Percentiles rank a stretch among this genome's conserved stretches.
These are phyloP conservation scores for Candida krabiensis DNA, from an alignment of 805 yeast species.

Conservation along the genomic window DNA sequence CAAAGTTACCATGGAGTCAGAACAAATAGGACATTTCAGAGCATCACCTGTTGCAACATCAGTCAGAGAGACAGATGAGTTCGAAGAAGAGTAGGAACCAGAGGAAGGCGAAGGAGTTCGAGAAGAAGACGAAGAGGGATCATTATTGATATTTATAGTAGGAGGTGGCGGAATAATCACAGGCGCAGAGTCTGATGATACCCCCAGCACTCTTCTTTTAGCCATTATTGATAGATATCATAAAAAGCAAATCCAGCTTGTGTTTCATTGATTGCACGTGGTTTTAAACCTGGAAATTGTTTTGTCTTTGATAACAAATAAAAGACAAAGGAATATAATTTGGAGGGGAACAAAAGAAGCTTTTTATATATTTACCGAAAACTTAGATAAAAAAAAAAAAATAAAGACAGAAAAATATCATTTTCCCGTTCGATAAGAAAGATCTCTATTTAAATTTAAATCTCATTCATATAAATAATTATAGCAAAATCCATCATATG, in stretches of 20 bases:
- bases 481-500: too few species aligned
- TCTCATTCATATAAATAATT: too few species aligned
- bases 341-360: too few species aligned
- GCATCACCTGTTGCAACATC: constrained; percentile 6
- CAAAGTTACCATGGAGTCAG: constrained; percentile 53
- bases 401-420: too few species aligned
- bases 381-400: too few species aligned
- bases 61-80: constrained; percentile 2
- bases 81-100: constrained; percentile 7
- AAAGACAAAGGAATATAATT: constrained; percentile 1
- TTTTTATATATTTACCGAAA: too few species aligned
- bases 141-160: not conserved
- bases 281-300: not conserved
- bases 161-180: not conserved
- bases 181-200: not conserved
- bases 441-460: too few species aligned
- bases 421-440: too few species aligned
- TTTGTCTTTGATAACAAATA: constrained; percentile 5
- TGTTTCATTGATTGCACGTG: too few species aligned
- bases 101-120: constrained; percentile 14
- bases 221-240: too few species aligned
- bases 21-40: constrained; percentile 67
- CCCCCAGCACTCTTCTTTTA: constrained; percentile 24
- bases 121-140: constrained; percentile 2
- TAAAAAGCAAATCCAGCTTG: too few species aligned